phyloP scores from a whole-genome alignment of 106 monocot genomes.

The Platanthera guangdongensis region DNA sequence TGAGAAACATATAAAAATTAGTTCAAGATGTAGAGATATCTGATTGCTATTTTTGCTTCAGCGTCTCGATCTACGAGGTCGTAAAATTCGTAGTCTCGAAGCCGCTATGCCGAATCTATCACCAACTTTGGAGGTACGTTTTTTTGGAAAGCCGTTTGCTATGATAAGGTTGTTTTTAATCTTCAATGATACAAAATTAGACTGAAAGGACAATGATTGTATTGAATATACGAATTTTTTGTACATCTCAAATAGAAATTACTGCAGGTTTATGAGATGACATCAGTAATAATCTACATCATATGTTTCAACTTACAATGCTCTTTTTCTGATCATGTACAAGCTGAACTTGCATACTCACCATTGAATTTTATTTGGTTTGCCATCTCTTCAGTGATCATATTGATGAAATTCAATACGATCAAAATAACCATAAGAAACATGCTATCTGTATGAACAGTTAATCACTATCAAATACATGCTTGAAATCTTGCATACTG shows the following conservation, averaged over 20 bases:
- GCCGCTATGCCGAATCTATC: conserved; percentile 62
- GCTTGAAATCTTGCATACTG: neutral
- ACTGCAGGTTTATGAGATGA: neutral
- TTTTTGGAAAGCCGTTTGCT: neutral
- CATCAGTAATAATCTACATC: neutral
- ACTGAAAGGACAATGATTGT: neutral
- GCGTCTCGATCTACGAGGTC: conserved; percentile 92
- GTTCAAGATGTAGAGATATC: neutral
- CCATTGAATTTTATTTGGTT: neutral
- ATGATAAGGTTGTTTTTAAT: neutral
- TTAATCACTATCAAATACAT: neutral
- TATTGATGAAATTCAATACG: neutral
- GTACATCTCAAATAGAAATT: neutral
- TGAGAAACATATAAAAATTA: neutral
- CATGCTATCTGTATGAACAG: neutral
- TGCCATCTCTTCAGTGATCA: neutral
- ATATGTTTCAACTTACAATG: neutral
- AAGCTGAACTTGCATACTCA: neutral
- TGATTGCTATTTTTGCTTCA: conserved; percentile 23
- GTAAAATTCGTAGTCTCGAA: conserved; percentile 64
- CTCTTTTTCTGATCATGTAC: neutral
- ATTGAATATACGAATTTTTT: neutral
- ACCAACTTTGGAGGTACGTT: conserved; percentile 66
- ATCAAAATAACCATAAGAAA: neutral
- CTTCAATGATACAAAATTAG: neutral